Conservation (phyloP, 257 asterid genomes). For the Lycium barbarum region DNA sequence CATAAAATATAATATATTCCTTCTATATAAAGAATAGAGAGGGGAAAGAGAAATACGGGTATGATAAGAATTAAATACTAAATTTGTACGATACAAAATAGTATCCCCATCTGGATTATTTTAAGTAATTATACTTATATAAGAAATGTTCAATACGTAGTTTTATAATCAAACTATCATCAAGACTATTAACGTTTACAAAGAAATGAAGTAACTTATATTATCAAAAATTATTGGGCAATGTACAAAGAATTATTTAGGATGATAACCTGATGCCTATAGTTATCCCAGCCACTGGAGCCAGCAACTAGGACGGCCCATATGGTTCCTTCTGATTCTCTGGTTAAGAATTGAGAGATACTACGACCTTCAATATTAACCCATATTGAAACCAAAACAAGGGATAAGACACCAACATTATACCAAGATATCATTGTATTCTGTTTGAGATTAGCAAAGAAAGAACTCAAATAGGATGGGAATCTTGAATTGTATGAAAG, state of each 20-base stretch:
- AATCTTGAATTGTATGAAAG: background rate
- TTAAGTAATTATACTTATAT: too few species aligned
- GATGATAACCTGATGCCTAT: conserved; percentile 85
- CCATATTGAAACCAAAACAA: background rate
- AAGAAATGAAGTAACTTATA: background rate
- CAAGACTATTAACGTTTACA: background rate
- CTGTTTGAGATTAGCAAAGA: background rate
- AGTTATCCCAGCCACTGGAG: conserved; percentile 87
- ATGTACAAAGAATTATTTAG: background rate
- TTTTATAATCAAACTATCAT: background rate
- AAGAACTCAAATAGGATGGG: background rate
- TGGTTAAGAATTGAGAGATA: conserved; percentile 26
- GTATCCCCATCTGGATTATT: too few species aligned
- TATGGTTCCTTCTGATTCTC: conserved; percentile 73
- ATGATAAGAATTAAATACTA: too few species aligned
- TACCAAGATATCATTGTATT: background rate
- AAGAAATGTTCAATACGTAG: too few species aligned
- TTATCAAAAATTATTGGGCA: background rate
- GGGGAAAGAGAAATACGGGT: too few species aligned
- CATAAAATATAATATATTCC: too few species aligned
- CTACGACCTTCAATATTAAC: background rate
- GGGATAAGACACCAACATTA: background rate
- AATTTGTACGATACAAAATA: too few species aligned
- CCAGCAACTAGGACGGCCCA: conserved; percentile 98
- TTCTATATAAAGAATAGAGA: too few species aligned